Evolutionary conservation across 2,329 filamentous ascomycete species (phyloP), one percentile per base, ranked within the genome.

Genomic region (Atkinsonella hypoxylon): DNA sequence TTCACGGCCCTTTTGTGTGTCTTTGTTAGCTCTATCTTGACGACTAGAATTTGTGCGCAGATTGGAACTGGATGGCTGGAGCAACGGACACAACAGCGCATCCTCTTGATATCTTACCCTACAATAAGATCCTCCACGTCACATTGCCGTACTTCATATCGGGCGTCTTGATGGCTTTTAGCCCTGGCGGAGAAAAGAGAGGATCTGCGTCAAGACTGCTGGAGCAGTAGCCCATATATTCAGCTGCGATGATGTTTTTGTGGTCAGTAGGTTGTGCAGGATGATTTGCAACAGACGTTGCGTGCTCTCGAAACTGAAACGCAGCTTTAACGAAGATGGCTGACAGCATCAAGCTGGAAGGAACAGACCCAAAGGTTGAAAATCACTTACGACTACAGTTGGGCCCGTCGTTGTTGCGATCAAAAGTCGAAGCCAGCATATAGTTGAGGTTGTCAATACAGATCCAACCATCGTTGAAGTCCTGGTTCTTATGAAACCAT

Each of bases 41-140:
- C 17, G n/a, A 18, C 4, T 20, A 7, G 18, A 5, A 13, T 47
- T 3, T 3, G 10, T 12, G 12, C 15, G 34, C 15, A 36, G 8
- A 36, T 36, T 9, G 13, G 34, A 9, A 15, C 11, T 12, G 34
- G 34, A 36, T 12, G 15, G 34, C 11, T 12, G 34, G 34, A 36
- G 34, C 34, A 36, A 26, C 13, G 34, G 15, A 36, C 13, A 10
- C 34, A 4, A 15, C 15, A 11, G 10, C 12, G 10, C 45, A n/a
- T 22, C 34, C 34, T n/a, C 15, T 38, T 26, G 13, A 13, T n/a
- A 2, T 47, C 45, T 38, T 47, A 47, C 45, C 45, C 45, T 47
- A 18, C 34, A 4, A 47, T 34, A n/a, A 47, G 45, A 15, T 47
- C 45, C 45, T 47, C 45, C 10, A 47, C 22, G 45, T 47, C 34